These are phyloP conservation scores for Claviceps digitariae DNA, from an alignment of 2,329 filamentous ascomycete species.

Conservation along the genomic window DNA sequence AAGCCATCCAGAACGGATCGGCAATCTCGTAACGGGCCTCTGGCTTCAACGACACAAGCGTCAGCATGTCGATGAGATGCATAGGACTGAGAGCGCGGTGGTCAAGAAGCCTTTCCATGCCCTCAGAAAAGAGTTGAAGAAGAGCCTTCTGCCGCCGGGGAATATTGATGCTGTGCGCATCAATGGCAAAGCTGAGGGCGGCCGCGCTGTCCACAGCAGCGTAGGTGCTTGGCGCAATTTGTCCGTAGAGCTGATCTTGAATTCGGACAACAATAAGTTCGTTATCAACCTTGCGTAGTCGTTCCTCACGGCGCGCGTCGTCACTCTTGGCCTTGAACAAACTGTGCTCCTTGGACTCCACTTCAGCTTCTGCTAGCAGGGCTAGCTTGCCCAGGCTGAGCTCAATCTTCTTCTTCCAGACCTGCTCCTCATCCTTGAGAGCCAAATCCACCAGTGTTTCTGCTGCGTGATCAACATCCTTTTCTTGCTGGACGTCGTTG, in stretches of 20 bases:
- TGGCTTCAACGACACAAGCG: constrained; percentile 46
- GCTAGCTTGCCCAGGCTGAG: constrained; percentile 78
- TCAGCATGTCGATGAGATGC: constrained; percentile 61
- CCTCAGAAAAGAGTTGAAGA: constrained; percentile 56
- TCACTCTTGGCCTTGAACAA: constrained; percentile 25
- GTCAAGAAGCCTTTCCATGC: constrained; percentile 54
- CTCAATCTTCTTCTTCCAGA: constrained; percentile 92
- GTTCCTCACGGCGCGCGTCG: constrained; percentile 25
- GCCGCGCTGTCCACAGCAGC: constrained; percentile 68
- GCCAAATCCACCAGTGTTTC: constrained; percentile 58
- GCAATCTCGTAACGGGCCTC: constrained; percentile 38
- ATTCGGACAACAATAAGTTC: constrained; percentile 58
- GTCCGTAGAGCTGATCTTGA: constrained; percentile 66
- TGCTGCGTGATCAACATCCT: constrained; percentile 61
- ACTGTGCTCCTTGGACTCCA: constrained; percentile 9
- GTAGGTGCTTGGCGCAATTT: constrained; percentile 53
- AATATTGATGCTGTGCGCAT: constrained; percentile 44
- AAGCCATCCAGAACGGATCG: constrained; percentile 62
- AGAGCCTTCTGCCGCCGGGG: constrained; percentile 51
- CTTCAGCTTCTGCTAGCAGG: constrained; percentile 47
- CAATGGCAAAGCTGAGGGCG: constrained; percentile 62
- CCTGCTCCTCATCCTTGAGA: constrained; percentile 55
- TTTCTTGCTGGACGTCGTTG: constrained; percentile 70
- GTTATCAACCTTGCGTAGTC: constrained; percentile 42
- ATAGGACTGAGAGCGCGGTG: constrained; percentile 57